Evolutionary conservation across 805 yeast genomes (phyloP).

Genomic region (Starmera pachycereana): DNA sequence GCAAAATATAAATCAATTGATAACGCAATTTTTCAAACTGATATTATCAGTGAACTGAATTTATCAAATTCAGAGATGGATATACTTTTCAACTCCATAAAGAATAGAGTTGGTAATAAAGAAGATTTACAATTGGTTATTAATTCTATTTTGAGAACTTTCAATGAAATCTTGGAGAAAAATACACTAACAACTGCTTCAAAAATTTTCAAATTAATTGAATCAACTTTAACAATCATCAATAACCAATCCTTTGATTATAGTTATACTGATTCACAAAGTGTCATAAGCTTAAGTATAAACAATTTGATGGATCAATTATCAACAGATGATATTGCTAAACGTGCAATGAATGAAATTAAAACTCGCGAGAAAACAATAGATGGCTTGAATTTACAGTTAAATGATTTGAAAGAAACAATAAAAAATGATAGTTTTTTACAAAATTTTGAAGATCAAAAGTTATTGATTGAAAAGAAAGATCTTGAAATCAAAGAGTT

Average conservation of each 20-base stretch:
- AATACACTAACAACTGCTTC: conserved; percentile 32
- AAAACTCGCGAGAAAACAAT: conserved; percentile 31
- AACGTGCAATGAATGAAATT: conserved; percentile 46
- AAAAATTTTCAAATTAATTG: conserved; percentile 42
- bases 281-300: conserved; percentile 54
- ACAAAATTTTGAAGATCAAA: conserved; percentile 43
- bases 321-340: conserved; percentile 69
- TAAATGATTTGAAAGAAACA: conserved; percentile 6
- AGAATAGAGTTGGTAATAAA: conserved; percentile 28
- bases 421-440: conserved; percentile 16
- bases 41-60: conserved; percentile 18
- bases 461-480: conserved; percentile 50
- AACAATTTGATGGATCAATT: conserved; percentile 52
- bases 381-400: conserved; percentile 25
- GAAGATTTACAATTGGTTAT: conserved; percentile 55
- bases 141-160: conserved; percentile 42
- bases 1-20: conserved; percentile 12
- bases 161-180: conserved; percentile 40
- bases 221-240: conserved; percentile 27
- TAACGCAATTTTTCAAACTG: conserved; percentile 4
- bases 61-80: conserved; percentile 8
- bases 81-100: conserved; percentile 5
- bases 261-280: conserved; percentile 30
- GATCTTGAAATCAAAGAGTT: conserved; percentile 48
- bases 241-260: conserved; percentile 32